Evolutionary conservation across 1,139 yeast species (phyloP).

Genomic region (Blastobotrys niveus): DNA sequence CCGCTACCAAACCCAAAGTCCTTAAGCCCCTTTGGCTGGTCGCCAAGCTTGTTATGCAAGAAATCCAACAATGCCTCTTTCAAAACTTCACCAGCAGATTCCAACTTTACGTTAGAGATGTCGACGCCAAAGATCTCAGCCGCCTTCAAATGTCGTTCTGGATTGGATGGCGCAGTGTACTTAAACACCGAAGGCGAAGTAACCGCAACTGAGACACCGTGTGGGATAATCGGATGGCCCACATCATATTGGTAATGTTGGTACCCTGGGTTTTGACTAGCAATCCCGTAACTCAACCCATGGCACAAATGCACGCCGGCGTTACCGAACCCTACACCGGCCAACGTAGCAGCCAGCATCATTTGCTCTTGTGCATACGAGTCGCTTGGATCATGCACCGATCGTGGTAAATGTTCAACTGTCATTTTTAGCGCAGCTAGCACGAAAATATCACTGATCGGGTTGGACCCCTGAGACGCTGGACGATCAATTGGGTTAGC

Average conservation of each 20-base stretch:
- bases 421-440: slow-evolving; percentile 37
- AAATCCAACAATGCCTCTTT: slow-evolving; percentile 36
- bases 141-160: slow-evolving; percentile 38
- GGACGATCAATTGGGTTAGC: slow-evolving; percentile 37
- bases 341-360: slow-evolving; percentile 39
- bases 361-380: slow-evolving; percentile 38
- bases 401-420: slow-evolving; percentile 38
- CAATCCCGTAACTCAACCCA: slow-evolving; percentile 39
- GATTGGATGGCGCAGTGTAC: slow-evolving; percentile 39
- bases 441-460: slow-evolving; percentile 39
- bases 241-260: slow-evolving; percentile 38
- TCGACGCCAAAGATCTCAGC: slow-evolving; percentile 39
- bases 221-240: slow-evolving; percentile 39
- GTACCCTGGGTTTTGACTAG: slow-evolving; percentile 38
- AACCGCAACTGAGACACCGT: slow-evolving; percentile 40
- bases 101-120: slow-evolving; percentile 34
- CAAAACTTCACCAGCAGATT: slow-evolving; percentile 38
- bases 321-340: slow-evolving; percentile 41
- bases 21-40: slow-evolving; percentile 35
- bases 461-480: slow-evolving; percentile 41
- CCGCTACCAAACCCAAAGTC: slow-evolving; percentile 33
- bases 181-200: slow-evolving; percentile 40
- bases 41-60: slow-evolving; percentile 34
- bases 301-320: slow-evolving; percentile 42
- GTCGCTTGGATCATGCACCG: slow-evolving; percentile 37